These are phyloP conservation scores for Hypocrella siamensis DNA, from an alignment of 2,329 filamentous ascomycete genomes.

Conservation along the genomic window DNA sequence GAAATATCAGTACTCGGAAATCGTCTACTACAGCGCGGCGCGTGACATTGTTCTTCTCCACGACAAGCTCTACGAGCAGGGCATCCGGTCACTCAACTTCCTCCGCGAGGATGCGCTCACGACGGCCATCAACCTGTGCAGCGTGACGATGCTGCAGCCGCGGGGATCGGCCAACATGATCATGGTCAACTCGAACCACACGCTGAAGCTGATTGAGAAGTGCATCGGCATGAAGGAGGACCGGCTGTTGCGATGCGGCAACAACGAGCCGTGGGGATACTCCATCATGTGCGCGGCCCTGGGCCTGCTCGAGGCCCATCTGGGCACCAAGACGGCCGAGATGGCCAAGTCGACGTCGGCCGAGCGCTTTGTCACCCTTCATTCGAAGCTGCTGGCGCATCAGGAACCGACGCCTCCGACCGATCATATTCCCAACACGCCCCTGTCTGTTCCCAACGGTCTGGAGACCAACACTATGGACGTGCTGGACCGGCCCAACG, in stretches of 20 bases:
- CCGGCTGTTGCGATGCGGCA: conserved; percentile 42
- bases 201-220: conserved; percentile 43
- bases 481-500: conserved; percentile 22
- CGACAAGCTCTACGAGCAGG: conserved; percentile 42
- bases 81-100: conserved; percentile 42
- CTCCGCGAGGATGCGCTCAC: conserved; percentile 43
- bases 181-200: conserved; percentile 45
- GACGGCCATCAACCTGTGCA: conserved; percentile 44
- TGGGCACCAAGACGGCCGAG: conserved; percentile 40
- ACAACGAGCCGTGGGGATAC: conserved; percentile 50
- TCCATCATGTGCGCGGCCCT: conserved; percentile 46
- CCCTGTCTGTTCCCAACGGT: conserved; percentile 9
- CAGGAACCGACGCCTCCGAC: conserved; percentile 29
- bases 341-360: conserved; percentile 42
- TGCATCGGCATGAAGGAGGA: conserved; percentile 46
- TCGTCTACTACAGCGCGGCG: conserved; percentile 47
- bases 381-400: conserved; percentile 39
- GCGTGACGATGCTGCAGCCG: conserved; percentile 44
- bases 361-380: conserved; percentile 42
- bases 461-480: conserved; percentile 15
- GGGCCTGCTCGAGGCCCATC: conserved; percentile 42
- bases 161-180: conserved; percentile 44
- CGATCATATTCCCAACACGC: conserved; percentile 10
- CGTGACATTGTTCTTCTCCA: conserved; percentile 46
- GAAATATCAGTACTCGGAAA: conserved; percentile 46